Evolutionary conservation across 352 stramenopile species (phyloP), one percentile per base, ranked within the genome.

Genomic region (Phytophthora podocarpi): DNA sequence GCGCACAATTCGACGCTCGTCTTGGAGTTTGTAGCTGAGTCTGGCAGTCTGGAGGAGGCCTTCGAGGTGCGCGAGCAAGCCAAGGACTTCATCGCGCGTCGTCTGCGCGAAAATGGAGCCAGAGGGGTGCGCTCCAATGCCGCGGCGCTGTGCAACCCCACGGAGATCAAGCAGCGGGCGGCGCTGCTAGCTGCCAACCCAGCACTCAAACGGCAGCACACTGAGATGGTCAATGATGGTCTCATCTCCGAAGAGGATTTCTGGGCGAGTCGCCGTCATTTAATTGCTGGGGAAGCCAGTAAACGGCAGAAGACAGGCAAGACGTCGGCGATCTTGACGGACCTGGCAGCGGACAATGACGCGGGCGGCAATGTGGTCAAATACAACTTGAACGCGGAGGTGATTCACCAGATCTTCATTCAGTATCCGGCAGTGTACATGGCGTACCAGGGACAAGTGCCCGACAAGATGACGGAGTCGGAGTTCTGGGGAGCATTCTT

Each of bases 341-440:
- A 96, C 40, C 51, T 96, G 20, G 70, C 80, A 26, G 82, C 80
- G 10, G 74, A 93, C 39, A 93, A 86, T 57, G 85, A 90, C 18
- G 62, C 78, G 5, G 70, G 74, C 21, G 82, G 83, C 10, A 90
- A 93, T 32, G 80, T 90, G 23, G 80, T 96, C 70, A 96, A 96
- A 69, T 96, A 96, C 68, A 96, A 96, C 35, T 67, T 96, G 42
- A 96, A 96, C 39, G 85, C 85, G 1, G 85, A 96, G 23, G 87
- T 94, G 40, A 94, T 96, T 61, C 87, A 96, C 56, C 87, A 96
- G 72, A 96, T 96, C 54, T 96, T 96, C 31, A 89, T 93, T 48
- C 87, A 96, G 67, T 96, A 94, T 64, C 87, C 87, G 35, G 85
- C 86, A 2, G 85, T 96, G 53, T 86, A 96, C 61, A 71, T 91